Evolutionary conservation across 768 basidiomycete genomes (phyloP), one percentile per base, ranked within the genome.

Genomic region (Phanerochaete sordida): DNA sequence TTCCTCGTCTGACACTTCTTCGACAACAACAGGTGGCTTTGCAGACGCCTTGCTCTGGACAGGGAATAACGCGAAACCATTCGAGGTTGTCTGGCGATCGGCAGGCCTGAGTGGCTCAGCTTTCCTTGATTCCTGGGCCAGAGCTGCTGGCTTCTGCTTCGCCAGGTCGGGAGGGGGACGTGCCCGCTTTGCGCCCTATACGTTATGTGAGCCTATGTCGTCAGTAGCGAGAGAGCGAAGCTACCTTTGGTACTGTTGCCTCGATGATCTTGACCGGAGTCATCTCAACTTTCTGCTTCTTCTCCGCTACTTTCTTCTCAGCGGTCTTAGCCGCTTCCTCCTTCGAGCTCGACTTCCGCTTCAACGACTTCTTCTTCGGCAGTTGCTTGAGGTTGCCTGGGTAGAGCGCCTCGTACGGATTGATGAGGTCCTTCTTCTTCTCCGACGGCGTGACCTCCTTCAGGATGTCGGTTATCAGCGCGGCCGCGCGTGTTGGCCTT

Each of bases 331-430:
- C 65, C 55, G 68, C 66, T 70, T 66, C 58, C 71, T 72, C 53
- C 53, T 39, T 54, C 15, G 47, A 48, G n/a, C 50, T 51, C 28
- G n/a, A 7, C 35, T 19, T 54, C 23, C 24, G 39, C 35, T 21
- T 37, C 26, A 66, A 62, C 19, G 64, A 71, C 44, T 73, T 76
- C 44, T 73, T 76, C 66, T 80, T 79, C 13, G 72, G 62, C 52
- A 76, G 72, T 2, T 81, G 78, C 12, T 77, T 78, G 47, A 77
- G 76, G 21, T 46, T 49, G n/a, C 89, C 81, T 39, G 88, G 88
- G 65, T 83, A 88, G 16, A 85, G 84, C 21, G 81, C 79, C 69
- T 91, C 87, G 66, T 93, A 92, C 0, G 91, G 91, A 69, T 93
- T 93, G 54, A 82, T 83, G 45, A 91, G 79, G 65, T 88, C 90